Percentiles rank a stretch among this genome's conserved stretches.
Evolutionary conservation across 805 yeast species (phyloP).

Genomic region (Brettanomyces bruxellensis): DNA sequence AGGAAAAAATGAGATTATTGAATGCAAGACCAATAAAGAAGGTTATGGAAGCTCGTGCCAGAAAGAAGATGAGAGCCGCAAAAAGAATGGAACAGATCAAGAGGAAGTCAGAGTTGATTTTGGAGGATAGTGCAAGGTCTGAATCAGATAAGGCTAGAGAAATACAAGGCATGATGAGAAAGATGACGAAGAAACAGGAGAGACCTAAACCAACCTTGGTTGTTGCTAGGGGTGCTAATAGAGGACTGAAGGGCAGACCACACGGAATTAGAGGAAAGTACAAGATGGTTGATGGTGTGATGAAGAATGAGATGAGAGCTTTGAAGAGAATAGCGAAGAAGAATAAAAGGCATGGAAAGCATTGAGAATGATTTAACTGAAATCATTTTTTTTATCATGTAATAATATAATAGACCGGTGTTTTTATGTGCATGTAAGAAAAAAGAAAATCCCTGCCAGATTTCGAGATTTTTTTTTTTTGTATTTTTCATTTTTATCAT

Average conservation of each 20-base stretch:
- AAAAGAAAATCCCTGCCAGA: background rate
- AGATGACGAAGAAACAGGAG: constrained; percentile 58
- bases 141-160: constrained; percentile 95
- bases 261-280: constrained; percentile 95
- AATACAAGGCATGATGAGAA: constrained; percentile 76
- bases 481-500: no score
- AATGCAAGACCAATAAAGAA: constrained; percentile 98
- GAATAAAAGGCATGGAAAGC: constrained; percentile 44
- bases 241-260: constrained; percentile 89
- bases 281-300: constrained; percentile 97
- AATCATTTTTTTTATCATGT: background rate
- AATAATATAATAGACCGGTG: background rate
- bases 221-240: constrained; percentile 78
- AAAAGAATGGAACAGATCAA: constrained; percentile 79
- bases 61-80: constrained; percentile 90
- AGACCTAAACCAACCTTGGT: constrained; percentile 85
- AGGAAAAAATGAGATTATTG: constrained; percentile 66
- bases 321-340: constrained; percentile 83
- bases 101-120: constrained; percentile 87
- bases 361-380: background rate
- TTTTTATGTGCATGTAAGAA: background rate
- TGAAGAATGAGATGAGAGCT: constrained; percentile 97
- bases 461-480: background rate
- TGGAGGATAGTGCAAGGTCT: constrained; percentile 78
- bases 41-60: constrained; percentile 95